phyloP scores from a whole-genome alignment of 2,329 filamentous ascomycete species.

The Xylariales sp. region DNA sequence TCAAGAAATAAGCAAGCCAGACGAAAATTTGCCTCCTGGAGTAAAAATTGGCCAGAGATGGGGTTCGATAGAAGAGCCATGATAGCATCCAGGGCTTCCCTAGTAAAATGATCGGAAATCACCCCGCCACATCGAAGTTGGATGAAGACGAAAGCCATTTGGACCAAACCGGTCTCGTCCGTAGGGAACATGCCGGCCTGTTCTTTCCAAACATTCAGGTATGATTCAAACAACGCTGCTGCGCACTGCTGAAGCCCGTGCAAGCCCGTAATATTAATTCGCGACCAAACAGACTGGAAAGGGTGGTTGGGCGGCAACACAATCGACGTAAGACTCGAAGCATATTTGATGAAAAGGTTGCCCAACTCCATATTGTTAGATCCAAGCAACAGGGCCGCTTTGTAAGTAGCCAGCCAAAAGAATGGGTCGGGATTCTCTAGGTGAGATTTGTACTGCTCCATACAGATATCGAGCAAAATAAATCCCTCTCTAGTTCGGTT shows the following conservation, averaged over 20 bases:
- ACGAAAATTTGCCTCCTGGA: constrained; percentile 45
- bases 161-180: constrained; percentile 41
- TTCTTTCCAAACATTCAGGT: constrained; percentile 43
- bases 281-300: constrained; percentile 47
- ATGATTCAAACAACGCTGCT: constrained; percentile 45
- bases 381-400: constrained; percentile 46
- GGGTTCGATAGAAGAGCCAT: constrained; percentile 32
- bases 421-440: constrained; percentile 46
- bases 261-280: constrained; percentile 45
- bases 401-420: constrained; percentile 49
- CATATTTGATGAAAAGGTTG: constrained; percentile 45
- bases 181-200: constrained; percentile 39
- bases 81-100: constrained; percentile 40
- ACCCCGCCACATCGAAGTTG: constrained; percentile 47
- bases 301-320: constrained; percentile 44
- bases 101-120: constrained; percentile 42
- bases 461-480: constrained; percentile 44
- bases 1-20: constrained; percentile 41
- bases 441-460: constrained; percentile 47
- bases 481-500: constrained; percentile 46
- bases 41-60: constrained; percentile 42
- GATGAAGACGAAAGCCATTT: constrained; percentile 47
- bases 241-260: constrained; percentile 43
- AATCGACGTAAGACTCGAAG: constrained; percentile 43
- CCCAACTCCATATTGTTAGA: constrained; percentile 41